Evolutionary conservation across 768 basidiomycete genomes (phyloP).

Genomic region (Trametes cinnabarina): DNA sequence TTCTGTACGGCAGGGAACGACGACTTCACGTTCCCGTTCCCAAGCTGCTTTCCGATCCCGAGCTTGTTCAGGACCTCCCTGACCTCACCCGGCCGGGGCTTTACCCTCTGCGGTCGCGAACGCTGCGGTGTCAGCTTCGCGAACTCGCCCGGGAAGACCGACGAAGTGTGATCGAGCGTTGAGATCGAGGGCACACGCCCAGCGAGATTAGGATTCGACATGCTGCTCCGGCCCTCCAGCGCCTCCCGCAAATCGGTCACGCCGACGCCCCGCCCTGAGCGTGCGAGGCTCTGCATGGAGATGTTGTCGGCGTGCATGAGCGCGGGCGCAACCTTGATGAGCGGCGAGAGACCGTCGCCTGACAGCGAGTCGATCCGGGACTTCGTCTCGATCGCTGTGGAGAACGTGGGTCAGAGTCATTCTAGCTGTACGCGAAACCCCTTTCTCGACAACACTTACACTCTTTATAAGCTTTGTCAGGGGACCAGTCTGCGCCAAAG

Average conservation of each 20-base stretch:
- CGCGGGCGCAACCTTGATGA: slow-evolving; percentile 78
- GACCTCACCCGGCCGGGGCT: slow-evolving; percentile 65
- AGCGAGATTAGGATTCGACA: slow-evolving; percentile 72
- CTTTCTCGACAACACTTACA: slow-evolving; percentile 56
- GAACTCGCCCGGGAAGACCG: slow-evolving; percentile 39
- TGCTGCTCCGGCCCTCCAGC: slow-evolving; percentile 78
- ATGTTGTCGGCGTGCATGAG: slow-evolving; percentile 91
- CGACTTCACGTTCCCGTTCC: slow-evolving; percentile 64
- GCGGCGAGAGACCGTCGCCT: slow-evolving; percentile 68
- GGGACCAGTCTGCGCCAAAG: slow-evolving; percentile 61
- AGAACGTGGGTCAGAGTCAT: background rate
- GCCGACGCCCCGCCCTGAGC: slow-evolving; percentile 77
- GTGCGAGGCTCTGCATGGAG: slow-evolving; percentile 79
- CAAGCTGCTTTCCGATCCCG: slow-evolving; percentile 74
- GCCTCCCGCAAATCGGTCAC: slow-evolving; percentile 88
- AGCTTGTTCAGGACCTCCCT: slow-evolving; percentile 77
- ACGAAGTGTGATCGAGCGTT: slow-evolving; percentile 68
- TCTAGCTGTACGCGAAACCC: background rate
- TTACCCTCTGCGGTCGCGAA: slow-evolving; percentile 48
- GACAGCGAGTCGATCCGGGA: slow-evolving; percentile 54
- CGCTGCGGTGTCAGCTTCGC: slow-evolving; percentile 51
- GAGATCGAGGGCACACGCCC: slow-evolving; percentile 68
- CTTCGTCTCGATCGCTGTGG: slow-evolving; percentile 54
- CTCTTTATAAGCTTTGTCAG: slow-evolving; percentile 69
- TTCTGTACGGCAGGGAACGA: slow-evolving; percentile 62